These are phyloP conservation scores for Fagus crenata DNA, from an alignment of 306 rosid species.

Conservation along the genomic window DNA sequence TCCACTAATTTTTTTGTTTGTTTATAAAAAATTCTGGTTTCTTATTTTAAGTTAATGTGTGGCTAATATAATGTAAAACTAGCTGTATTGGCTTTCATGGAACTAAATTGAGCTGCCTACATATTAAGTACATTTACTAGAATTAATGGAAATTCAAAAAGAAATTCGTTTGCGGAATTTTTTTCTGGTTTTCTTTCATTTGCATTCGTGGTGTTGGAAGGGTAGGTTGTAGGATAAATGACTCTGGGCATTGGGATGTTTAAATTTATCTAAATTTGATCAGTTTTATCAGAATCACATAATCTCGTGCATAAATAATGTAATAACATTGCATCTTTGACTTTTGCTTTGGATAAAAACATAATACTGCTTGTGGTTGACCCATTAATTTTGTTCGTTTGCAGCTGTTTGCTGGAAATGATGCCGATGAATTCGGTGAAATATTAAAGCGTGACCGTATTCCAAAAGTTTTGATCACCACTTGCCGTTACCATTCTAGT, in stretches of 20 bases:
- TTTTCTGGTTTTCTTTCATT: too few species aligned
- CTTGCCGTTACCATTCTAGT: constrained; percentile 78
- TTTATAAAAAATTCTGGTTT: not conserved
- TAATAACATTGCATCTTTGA: not conserved
- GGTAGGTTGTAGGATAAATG: not conserved
- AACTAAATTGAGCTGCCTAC: not conserved
- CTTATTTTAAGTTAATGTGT: not conserved
- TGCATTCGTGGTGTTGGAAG: too few species aligned
- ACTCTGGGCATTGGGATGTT: not conserved
- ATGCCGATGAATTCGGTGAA: constrained; percentile 80
- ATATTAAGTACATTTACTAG: not conserved
- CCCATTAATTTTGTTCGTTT: constrained; percentile 19
- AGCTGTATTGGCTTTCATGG: not conserved
- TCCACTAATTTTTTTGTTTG: not conserved
- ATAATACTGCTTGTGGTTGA: constrained; percentile 2
- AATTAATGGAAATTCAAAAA: not conserved
- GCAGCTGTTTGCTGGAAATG: constrained; percentile 85
- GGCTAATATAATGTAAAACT: not conserved
- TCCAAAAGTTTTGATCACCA: constrained; percentile 78
- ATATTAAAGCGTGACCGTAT: constrained; percentile 46
- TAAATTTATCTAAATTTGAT: not conserved
- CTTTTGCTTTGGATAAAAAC: not conserved
- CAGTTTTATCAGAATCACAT: not conserved
- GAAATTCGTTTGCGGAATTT: too few species aligned
- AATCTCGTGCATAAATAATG: too few species aligned